These are phyloP conservation scores for Globisporangium emineosum DNA, from an alignment of 352 stramenopile genomes.

Conservation along the genomic window DNA sequence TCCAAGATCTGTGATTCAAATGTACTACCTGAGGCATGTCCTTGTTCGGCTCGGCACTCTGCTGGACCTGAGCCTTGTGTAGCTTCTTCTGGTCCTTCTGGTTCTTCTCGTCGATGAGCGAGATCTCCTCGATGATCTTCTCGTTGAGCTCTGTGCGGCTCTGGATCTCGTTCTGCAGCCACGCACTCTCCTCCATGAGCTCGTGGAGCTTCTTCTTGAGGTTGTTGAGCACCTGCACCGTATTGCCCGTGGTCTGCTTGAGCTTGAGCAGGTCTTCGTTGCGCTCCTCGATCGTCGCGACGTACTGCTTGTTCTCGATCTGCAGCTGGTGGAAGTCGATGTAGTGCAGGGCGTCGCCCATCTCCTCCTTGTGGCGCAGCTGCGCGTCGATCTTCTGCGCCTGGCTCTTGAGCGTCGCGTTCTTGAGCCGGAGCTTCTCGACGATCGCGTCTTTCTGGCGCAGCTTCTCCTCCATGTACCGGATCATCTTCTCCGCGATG, in stretches of 20 bases:
- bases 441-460: constrained; percentile 90
- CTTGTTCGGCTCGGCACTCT: constrained; percentile 61
- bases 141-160: constrained; percentile 81
- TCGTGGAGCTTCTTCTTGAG: constrained; percentile 89
- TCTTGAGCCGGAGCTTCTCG: constrained; percentile 94
- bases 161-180: constrained; percentile 80
- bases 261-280: constrained; percentile 93
- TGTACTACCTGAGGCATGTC: constrained; percentile 84
- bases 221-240: constrained; percentile 88
- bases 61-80: constrained; percentile 59
- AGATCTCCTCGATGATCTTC: constrained; percentile 82
- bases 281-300: constrained; percentile 93
- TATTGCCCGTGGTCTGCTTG: constrained; percentile 89
- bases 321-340: constrained; percentile 96
- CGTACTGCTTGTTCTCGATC: constrained; percentile 97
- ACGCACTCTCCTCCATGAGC: constrained; percentile 79
- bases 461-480: constrained; percentile 95
- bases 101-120: constrained; percentile 66
- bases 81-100: constrained; percentile 58
- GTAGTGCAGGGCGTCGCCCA: constrained; percentile 94
- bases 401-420: constrained; percentile 90
- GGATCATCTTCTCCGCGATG: constrained; percentile 91
- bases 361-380: constrained; percentile 93
- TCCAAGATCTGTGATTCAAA: not conserved
- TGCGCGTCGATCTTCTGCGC: constrained; percentile 91